phyloP scores from a whole-genome alignment of 495 filamentous ascomycete genomes.

The Symbiotaphrina buchneri region DNA sequence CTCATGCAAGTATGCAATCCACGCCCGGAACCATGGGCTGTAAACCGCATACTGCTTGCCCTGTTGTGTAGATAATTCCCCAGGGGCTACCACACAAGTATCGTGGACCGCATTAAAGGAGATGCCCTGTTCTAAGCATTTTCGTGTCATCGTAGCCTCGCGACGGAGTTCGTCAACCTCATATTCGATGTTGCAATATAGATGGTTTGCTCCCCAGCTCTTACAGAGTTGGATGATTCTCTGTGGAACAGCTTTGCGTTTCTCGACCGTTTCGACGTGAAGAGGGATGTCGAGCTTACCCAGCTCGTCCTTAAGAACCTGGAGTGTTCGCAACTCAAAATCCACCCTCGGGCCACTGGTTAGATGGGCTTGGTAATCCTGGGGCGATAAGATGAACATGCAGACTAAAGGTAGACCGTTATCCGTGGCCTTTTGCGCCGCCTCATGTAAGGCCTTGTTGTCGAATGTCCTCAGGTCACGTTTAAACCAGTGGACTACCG shows the following conservation, averaged over 20 bases:
- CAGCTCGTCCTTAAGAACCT: conserved; percentile 40
- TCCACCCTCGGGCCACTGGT: conserved; percentile 54
- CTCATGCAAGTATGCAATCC: conserved; percentile 46
- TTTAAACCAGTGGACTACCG: conserved; percentile 86
- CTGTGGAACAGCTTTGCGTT: conserved; percentile 34
- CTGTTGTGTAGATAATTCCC: conserved; percentile 30
- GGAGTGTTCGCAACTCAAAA: conserved; percentile 50
- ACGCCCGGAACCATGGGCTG: conserved; percentile 57
- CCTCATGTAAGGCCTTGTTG: conserved; percentile 48
- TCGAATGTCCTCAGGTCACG: conserved; percentile 53
- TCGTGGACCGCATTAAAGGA: conserved; percentile 48
- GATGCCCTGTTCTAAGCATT: conserved; percentile 35
- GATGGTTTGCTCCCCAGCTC: conserved; percentile 51
- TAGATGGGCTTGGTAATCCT: conserved; percentile 70
- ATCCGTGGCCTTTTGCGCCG: conserved; percentile 40
- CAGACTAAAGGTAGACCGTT: conserved; percentile 44
- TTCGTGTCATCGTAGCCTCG: conserved; percentile 40
- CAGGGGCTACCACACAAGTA: conserved; percentile 62
- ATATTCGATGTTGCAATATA: conserved; percentile 55
- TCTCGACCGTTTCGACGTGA: conserved; percentile 46
- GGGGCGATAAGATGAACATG: conserved; percentile 62
- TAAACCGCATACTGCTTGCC: conserved; percentile 75
- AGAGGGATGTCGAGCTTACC: conserved; percentile 56
- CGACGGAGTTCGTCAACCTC: conserved; percentile 58
- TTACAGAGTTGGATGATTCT: conserved; percentile 47